Percentiles rank a stretch among this genome's conserved stretches.
Evolutionary conservation across 2,329 filamentous ascomycete species (phyloP).

Genomic region (Cladophialophora carrionii): DNA sequence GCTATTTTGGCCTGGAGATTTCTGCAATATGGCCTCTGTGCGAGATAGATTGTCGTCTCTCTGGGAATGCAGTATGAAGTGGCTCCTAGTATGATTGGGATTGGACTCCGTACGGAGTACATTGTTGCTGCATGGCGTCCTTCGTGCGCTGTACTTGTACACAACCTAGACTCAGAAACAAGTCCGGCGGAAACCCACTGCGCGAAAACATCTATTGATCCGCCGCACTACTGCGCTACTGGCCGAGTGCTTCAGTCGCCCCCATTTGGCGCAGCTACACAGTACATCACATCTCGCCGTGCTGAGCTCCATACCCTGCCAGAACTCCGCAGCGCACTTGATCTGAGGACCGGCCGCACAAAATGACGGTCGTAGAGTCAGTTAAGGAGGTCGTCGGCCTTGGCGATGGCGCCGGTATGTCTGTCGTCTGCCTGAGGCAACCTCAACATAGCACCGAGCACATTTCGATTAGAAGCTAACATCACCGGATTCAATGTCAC

Average conservation of each 20-base stretch:
- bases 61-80: not conserved
- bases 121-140: not conserved
- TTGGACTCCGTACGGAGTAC: too few relatives aligned
- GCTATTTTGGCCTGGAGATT: not conserved
- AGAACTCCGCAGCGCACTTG: not conserved
- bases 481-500: not conserved
- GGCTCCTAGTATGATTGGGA: not conserved
- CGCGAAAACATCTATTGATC: not conserved
- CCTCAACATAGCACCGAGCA: not conserved
- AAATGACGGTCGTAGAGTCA: conserved; percentile 47
- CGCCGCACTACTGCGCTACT: not conserved
- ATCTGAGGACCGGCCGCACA: conserved; percentile 3
- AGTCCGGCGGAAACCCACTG: not conserved
- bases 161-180: not conserved
- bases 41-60: not conserved
- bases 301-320: not conserved
- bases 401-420: conserved; percentile 46
- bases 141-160: too few relatives aligned
- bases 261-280: conserved; percentile 3
- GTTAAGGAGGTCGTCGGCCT: conserved; percentile 55
- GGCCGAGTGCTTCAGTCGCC: not conserved
- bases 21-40: not conserved
- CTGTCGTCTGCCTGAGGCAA: conserved; percentile 24
- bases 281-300: not conserved
- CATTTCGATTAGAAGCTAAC: conserved; percentile 36